These are phyloP conservation scores for Rhododendron molle DNA, from an alignment of 148 eudicot genomes.

Conservation along the genomic window DNA sequence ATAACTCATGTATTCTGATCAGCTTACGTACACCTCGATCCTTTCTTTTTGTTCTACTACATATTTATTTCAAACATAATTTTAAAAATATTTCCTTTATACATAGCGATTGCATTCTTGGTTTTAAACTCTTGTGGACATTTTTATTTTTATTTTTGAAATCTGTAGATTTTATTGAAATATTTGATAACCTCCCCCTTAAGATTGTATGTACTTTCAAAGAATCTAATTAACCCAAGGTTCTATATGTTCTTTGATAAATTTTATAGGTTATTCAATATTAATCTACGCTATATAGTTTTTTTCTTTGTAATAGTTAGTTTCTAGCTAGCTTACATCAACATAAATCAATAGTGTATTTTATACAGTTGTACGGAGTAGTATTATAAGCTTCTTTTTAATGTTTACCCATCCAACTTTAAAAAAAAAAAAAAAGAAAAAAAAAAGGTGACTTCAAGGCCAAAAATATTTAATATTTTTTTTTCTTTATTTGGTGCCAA, in stretches of 20 bases:
- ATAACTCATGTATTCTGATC: not conserved
- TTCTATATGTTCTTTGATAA: not conserved
- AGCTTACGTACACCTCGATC: not conserved
- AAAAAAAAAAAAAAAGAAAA: too few species aligned
- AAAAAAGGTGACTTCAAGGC: too few species aligned
- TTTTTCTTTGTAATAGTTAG: not conserved
- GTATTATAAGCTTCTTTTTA: too few species aligned
- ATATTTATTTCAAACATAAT: too few species aligned
- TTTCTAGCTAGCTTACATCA: too few species aligned
- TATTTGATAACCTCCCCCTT: not conserved
- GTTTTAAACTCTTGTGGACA: not conserved
- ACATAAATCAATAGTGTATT: too few species aligned
- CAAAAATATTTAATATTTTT: too few species aligned
- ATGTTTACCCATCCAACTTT: too few species aligned
- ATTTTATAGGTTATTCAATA: not conserved
- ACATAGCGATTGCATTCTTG: not conserved
- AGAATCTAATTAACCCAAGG: not conserved
- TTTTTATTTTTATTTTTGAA: too few species aligned
- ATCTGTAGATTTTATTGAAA: not conserved
- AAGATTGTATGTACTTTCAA: too few species aligned
- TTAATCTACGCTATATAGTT: not conserved
- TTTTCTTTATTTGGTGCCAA: too few species aligned
- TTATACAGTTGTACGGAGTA: too few species aligned
- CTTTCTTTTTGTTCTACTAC: not conserved
- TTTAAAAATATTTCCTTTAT: not conserved